Base-by-base conservation (phyloP, 2,329 filamentous ascomycete species). In the Pseudogymnoascus sp. region DNA sequence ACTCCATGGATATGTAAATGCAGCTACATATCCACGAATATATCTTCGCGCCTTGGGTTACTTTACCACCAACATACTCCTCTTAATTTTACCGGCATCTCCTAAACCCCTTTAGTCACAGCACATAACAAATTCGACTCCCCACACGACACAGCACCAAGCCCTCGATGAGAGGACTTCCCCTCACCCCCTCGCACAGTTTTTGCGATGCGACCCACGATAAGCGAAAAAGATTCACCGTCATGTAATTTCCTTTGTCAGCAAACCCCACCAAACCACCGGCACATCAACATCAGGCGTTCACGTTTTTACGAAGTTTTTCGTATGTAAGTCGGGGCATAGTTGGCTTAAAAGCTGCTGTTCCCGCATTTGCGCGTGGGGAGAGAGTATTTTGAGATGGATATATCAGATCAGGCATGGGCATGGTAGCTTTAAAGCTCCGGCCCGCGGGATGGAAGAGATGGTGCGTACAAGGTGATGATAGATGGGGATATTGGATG, bases 1-100 rank as follows among this genome's bases (percentile, higher is more conserved):
- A 89, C 72, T 85, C 84, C 41, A 90, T 90, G 87, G 88, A 90
- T 72, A 90, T 88, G 85, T 88, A 83, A 83, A 76, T 31, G 9
- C n/a, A 63, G 18, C 37, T 33, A 49, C 61, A 21, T 38, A 18
- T 60, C 37, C 33, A 37, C 31, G 55, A 40, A 23, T n/a, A 43
- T 28, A 37, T 60, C 52, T 18, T 49, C 33, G 28, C 16, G 21
- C 25, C 41, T 52, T 25, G 58, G 61, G 63, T 59, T 41, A 55
- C 64, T 40, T 59, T 33, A 41, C 61, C 43, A 63, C 59, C 28
- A 66, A 61, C 28, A 61, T 60, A 66, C 49, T 37, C 64, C 55
- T 62, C 63, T 65, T 67, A 33, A 60, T 63, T 65, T 63, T 61
- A 45, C 58, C n/a, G 25, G 31, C 62, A 62, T 25, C 43, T 63